These are phyloP conservation scores for Yamadazyma jaroonii DNA, from an alignment of 1,139 yeast genomes.

Conservation along the genomic window DNA sequence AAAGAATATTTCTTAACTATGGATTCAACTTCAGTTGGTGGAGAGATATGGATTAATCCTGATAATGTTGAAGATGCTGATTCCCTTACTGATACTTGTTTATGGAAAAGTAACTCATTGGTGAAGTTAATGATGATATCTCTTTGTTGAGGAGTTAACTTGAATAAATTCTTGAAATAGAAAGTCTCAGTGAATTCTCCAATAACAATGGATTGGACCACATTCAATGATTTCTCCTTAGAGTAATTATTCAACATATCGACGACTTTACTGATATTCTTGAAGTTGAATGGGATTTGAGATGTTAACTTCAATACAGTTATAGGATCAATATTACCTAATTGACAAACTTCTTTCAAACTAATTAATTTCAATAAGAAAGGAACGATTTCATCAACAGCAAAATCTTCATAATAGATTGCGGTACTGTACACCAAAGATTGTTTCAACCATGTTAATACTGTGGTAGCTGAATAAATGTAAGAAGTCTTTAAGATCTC, in stretches of 20 bases:
- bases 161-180: constrained; percentile 68
- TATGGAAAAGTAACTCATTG: constrained; percentile 54
- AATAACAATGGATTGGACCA: constrained; percentile 68
- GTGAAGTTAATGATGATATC: constrained; percentile 51
- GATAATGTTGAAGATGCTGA: constrained; percentile 74
- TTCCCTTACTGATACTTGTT: constrained; percentile 74
- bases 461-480: constrained; percentile 46
- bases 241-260: constrained; percentile 48
- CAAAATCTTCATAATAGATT: constrained; percentile 34
- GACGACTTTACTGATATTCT: constrained; percentile 45
- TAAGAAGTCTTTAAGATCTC: constrained; percentile 46
- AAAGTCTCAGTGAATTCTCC: constrained; percentile 73
- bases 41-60: constrained; percentile 78
- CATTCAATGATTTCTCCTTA: constrained; percentile 41
- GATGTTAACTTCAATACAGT: constrained; percentile 54
- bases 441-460: constrained; percentile 41
- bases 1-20: constrained; percentile 25
- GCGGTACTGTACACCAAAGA: constrained; percentile 43
- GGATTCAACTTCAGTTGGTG: constrained; percentile 50
- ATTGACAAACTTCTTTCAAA: constrained; percentile 79
- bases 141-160: constrained; percentile 50
- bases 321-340: constrained; percentile 63
- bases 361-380: constrained; percentile 64
- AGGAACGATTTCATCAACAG: constrained; percentile 57
- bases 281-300: constrained; percentile 51